A percentile compares a stretch with the other conserved stretches of the same genome.
Conservation (phyloP, 1,139 yeast species). For the Yamadazyma buinensis region DNA sequence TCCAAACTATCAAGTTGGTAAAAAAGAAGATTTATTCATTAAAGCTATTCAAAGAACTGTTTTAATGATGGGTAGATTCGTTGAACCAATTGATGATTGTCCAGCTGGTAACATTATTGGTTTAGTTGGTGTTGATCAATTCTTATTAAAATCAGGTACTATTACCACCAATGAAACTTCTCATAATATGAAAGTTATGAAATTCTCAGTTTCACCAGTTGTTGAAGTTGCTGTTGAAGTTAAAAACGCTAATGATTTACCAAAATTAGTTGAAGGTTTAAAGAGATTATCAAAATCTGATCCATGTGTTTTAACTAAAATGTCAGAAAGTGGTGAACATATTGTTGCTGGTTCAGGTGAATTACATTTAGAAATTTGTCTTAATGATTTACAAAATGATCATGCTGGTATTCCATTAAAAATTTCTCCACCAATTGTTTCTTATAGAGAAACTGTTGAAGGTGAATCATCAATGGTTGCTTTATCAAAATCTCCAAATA, state of each 20-base stretch:
- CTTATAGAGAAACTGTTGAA: constrained; percentile 98
- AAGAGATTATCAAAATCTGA: constrained; percentile 99
- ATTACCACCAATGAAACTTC: constrained; percentile 94
- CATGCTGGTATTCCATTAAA: constrained; percentile 99
- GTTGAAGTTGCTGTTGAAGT: constrained; percentile 99
- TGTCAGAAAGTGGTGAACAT: constrained; percentile 98
- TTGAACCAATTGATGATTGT: constrained; percentile 98
- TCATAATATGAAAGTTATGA: constrained; percentile 99
- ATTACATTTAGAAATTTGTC: constrained; percentile 98
- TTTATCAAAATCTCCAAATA: constrained; percentile 98
- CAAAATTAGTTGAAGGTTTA: constrained; percentile 99
- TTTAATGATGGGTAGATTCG: constrained; percentile 98
- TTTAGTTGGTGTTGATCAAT: constrained; percentile 99
- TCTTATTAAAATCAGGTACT: constrained; percentile 99
- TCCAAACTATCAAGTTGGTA: constrained; percentile 98
- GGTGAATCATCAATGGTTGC: constrained; percentile 93
- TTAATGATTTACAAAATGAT: constrained; percentile 93
- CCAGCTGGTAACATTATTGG: constrained; percentile 99
- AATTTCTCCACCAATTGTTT: constrained; percentile 96
- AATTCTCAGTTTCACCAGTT: constrained; percentile 99
- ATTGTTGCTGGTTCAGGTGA: constrained; percentile 99
- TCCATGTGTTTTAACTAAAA: constrained; percentile 91
- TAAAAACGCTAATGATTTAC: constrained; percentile 98
- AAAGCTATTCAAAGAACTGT: constrained; percentile 99
- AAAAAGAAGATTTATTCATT: constrained; percentile 95